Base-by-base conservation (phyloP, 768 basidiomycete species). In the Mycena vulgaris region DNA sequence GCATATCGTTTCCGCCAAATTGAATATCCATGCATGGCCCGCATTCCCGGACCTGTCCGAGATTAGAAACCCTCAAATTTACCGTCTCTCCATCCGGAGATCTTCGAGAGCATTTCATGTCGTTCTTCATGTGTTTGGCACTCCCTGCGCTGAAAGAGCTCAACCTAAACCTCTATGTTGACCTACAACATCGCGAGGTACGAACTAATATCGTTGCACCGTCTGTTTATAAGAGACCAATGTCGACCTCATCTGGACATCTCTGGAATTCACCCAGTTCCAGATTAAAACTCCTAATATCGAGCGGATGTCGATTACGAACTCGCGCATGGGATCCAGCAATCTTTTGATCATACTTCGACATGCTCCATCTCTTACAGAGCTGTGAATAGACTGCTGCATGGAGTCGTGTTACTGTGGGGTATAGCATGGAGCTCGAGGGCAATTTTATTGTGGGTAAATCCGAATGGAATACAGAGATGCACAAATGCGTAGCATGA, bases 201-300 rank as follows among this genome's bases (percentile, higher is more conserved):
- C n/a, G n/a, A n/a, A n/a, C n/a, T n/a, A n/a, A n/a, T n/a, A n/a
- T n/a, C n/a, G n/a, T n/a, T n/a, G n/a, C n/a, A n/a, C n/a, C n/a
- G n/a, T n/a, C n/a, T n/a, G n/a, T n/a, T n/a, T n/a, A n/a, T n/a
- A n/a, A n/a, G n/a, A n/a, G n/a, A n/a, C n/a, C n/a, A 27, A 1
- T 0, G 33, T 57, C 8, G 28, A 33, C 3, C 55, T 49, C 35
- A 4, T 6, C 13, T 69, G 68, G 68, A 31, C 30, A 7, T 51
- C 55, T 7, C 9, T 27, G 1, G 48, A 51, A 14, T 58, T 71
- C 48, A 58, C 65, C 21, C 31, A 52, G 28, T 71, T 67, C 48
- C 70, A 56, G 30, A n/a, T 37, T 7, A n/a, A 60, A 30, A 49
- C 59, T 19, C 60, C 64, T 28, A 63, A 67, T 31, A 48, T 71